Conservation (phyloP, 192 early-diverging fungal species). For the Gonapodya prolifera region DNA sequence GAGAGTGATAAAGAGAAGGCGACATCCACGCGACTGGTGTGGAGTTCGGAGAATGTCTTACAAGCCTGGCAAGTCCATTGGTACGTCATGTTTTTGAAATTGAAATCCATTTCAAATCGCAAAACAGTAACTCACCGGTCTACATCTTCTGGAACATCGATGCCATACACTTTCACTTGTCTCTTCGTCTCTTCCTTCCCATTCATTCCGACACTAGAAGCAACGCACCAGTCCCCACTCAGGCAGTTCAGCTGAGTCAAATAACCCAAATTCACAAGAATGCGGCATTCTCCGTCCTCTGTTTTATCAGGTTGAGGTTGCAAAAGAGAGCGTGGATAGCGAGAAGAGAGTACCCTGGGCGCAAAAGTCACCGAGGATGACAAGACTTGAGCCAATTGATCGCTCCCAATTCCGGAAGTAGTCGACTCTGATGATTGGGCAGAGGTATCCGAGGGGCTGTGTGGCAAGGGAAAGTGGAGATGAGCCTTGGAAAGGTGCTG, state of each 20-base stretch:
- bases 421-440: too few species aligned
- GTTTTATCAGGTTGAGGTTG: slow-evolving; percentile 27
- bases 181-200: not conserved
- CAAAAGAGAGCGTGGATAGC: slow-evolving; percentile 23
- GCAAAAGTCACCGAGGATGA: too few species aligned
- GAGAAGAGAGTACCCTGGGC: not conserved
- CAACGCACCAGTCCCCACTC: slow-evolving; percentile 43
- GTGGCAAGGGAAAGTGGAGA: slow-evolving; percentile 18
- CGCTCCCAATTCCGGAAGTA: too few species aligned
- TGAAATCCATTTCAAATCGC: not conserved
- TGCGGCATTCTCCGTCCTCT: slow-evolving; percentile 34
- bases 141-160: slow-evolving; percentile 19
- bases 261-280: slow-evolving; percentile 34
- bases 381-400: too few species aligned
- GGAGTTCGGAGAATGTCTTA: not conserved
- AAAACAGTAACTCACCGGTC: slow-evolving; percentile 6
- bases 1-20: slow-evolving; percentile 41
- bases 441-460: too few species aligned
- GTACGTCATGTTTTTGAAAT: too few species aligned
- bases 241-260: slow-evolving; percentile 35
- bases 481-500: slow-evolving; percentile 6
- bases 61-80: not conserved
- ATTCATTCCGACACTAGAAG: not conserved
- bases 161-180: slow-evolving; percentile 18
- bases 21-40: slow-evolving; percentile 8